Conservation (phyloP, 805 yeast species). For the Diddensiella caesifluorescens region DNA sequence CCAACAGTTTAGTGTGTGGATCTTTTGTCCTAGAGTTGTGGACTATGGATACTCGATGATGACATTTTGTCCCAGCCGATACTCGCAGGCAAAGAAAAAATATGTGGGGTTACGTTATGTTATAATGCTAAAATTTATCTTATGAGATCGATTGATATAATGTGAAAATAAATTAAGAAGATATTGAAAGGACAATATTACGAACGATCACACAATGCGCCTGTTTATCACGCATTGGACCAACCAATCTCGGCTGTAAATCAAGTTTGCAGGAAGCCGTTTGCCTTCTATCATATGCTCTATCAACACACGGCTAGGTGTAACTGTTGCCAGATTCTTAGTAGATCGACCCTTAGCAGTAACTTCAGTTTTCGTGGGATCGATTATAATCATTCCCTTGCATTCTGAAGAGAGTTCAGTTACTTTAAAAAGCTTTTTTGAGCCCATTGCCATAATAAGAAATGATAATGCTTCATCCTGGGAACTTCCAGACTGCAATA, state of each 20-base stretch:
- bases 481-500: constrained; percentile 8
- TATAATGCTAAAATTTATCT: too few species aligned
- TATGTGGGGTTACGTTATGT: too few species aligned
- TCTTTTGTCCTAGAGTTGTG: too few species aligned
- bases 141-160: too few species aligned
- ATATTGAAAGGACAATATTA: too few species aligned
- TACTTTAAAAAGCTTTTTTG: constrained; percentile 1
- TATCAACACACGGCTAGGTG: constrained; percentile 12
- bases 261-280: constrained; percentile 11
- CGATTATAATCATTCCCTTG: constrained; percentile 21
- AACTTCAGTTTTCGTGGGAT: constrained; percentile 9
- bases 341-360: constrained; percentile 7
- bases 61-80: too few species aligned
- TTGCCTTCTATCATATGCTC: constrained; percentile 1
- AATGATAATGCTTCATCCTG: constrained; percentile 4
- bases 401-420: background rate
- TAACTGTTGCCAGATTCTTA: constrained; percentile 11
- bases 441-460: constrained; percentile 11
- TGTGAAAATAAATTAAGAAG: too few species aligned
- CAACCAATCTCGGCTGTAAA: constrained; percentile 28
- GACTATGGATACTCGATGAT: too few species aligned
- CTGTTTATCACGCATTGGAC: constrained; percentile 30
- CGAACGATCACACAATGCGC: constrained; percentile 19
- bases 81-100: too few species aligned
- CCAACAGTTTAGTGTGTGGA: too few species aligned